These are phyloP conservation scores for Beta macrorhiza DNA, from an alignment of 179 eudicot genomes.

Conservation along the genomic window DNA sequence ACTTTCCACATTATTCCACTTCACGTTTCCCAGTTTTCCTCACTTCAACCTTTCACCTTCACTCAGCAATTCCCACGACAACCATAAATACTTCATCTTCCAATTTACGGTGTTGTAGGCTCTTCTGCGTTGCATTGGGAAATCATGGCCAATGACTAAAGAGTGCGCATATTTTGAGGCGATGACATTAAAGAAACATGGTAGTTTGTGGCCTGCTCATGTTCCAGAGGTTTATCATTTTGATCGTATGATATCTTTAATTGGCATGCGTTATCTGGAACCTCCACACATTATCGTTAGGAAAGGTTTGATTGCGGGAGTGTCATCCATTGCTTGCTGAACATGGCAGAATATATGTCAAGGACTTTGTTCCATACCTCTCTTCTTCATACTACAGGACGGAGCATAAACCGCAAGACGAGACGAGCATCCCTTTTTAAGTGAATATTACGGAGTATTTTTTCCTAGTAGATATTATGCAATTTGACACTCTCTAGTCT, in stretches of 20 bases:
- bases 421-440: too few species aligned
- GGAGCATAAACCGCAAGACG: constrained; percentile 51
- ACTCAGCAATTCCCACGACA: too few species aligned
- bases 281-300: constrained; percentile 95
- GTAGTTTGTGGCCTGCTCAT: constrained; percentile 74
- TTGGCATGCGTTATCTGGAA: constrained; percentile 92
- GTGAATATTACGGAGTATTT: too few species aligned
- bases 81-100: too few species aligned
- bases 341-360: constrained; percentile 79
- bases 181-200: constrained; percentile 58
- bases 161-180: constrained; percentile 93
- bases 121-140: constrained; percentile 95
- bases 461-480: too few species aligned
- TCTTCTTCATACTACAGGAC: constrained; percentile 70
- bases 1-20: too few species aligned
- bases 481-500: too few species aligned
- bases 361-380: constrained; percentile 83
- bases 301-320: constrained; percentile 88
- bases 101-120: constrained; percentile 45
- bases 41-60: too few species aligned
- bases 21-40: too few species aligned
- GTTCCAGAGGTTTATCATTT: constrained; percentile 96
- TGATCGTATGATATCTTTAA: constrained; percentile 75
- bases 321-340: constrained; percentile 81
- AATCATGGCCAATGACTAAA: constrained; percentile 93